Evolutionary conservation across 305 asterid species (phyloP), one percentile per base, ranked within the genome.

Genomic region (Ajuga reptans): DNA sequence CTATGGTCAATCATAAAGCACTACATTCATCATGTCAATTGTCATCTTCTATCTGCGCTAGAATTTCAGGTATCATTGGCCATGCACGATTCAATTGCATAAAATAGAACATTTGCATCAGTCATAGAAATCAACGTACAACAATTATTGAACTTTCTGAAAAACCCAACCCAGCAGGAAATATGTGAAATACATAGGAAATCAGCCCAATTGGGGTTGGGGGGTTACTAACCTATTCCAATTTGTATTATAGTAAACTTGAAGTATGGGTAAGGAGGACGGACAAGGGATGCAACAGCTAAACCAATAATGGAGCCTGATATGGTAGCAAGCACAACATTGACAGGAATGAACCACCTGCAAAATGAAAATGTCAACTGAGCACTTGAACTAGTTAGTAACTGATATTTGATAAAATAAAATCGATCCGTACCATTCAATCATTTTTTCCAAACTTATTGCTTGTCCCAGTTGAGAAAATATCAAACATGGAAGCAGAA

Each of bases 321-420:
- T 75, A 91, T 82, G 68, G 95, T 80, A 55, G 92, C 82, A 31
- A 94, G 81, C 78, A 91, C 77, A 72, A 94, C 85, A 68, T 94
- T 94, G 78, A 91, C 68, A 77, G 99, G 99, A 75, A 94, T 91
- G 80, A 94, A 94, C 99, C 99, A 94, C 99, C 99, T 90, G 86
- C 59, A 73, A 78, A 66, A 78, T 5, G 47, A 66, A 60, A 67
- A 66, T 16, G 58, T 46, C 42, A 84, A 69, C 58, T 39, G 33
- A 51, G 74, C 57, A 59, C 54, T 51, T 63, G 52, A 37, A 72
- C 51, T 27, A 54, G 18, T 11, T 21, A 36, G 54, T 21, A 21
- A 21, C 27, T 74, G 9, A 50, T 39, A 14, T 29, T 51, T 34
- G 5, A 60, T 15, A 9, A 67, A 42, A 54, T 15, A 9, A 67